phyloP scores from a whole-genome alignment of 208 protist genomes.

The Tritrichomonas foetus region DNA sequence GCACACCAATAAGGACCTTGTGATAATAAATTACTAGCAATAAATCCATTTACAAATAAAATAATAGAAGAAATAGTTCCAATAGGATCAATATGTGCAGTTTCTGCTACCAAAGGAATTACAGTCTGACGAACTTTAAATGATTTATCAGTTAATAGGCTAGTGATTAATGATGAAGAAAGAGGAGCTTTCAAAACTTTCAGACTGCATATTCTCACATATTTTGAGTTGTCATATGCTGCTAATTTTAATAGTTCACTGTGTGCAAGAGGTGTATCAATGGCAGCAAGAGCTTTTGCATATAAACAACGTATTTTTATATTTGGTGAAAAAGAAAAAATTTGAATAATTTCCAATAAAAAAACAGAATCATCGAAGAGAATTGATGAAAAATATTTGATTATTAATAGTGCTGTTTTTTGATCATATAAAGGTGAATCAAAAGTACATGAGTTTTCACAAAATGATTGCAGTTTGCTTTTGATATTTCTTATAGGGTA shows the following conservation, averaged over 20 bases:
- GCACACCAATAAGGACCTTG: background rate
- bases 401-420: background rate
- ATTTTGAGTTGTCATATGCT: background rate
- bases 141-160: background rate
- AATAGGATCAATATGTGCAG: background rate
- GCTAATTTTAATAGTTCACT: background rate
- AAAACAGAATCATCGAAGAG: background rate
- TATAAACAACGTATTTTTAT: background rate
- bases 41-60: background rate
- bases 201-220: background rate
- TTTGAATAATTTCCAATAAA: background rate
- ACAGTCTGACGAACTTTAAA: background rate
- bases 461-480: background rate
- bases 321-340: background rate
- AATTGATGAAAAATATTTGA: background rate
- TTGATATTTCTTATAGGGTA: background rate
- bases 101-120: background rate
- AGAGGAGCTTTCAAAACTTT: background rate
- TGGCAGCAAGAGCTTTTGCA: background rate
- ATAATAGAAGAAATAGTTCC: background rate
- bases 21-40: background rate
- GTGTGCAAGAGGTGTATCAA: background rate
- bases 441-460: background rate
- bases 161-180: background rate
- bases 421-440: background rate